These are phyloP conservation scores for Kwoniella sp. DNA, from an alignment of 768 basidiomycete genomes.

Conservation along the genomic window DNA sequence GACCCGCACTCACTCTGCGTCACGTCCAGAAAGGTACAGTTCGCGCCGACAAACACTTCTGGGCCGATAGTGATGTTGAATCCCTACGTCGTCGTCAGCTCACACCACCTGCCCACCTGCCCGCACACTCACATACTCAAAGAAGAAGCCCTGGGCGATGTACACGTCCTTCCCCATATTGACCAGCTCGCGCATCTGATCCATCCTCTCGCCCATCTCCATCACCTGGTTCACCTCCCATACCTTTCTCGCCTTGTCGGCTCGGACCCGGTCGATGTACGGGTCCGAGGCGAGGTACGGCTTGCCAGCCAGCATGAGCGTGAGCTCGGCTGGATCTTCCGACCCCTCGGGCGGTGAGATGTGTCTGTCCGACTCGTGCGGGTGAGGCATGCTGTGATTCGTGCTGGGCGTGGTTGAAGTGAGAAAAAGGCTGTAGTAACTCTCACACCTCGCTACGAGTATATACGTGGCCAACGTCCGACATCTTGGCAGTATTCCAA, in stretches of 20 bases:
- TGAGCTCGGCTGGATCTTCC: constrained; percentile 10
- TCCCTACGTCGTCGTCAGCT: constrained; percentile 19
- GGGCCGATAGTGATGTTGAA: constrained; percentile 40
- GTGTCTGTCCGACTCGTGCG: background rate
- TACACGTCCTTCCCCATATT: constrained; percentile 12
- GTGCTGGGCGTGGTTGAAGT: too few relatives aligned
- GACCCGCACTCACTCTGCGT: constrained; percentile 33
- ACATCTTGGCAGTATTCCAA: too few relatives aligned
- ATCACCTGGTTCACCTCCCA: constrained; percentile 24
- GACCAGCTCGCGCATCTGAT: constrained; percentile 8
- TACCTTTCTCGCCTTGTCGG: constrained; percentile 14
- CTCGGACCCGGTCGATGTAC: constrained; percentile 20
- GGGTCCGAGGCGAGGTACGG: constrained; percentile 28
- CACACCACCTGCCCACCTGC: too few relatives aligned
- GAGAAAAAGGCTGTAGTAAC: too few relatives aligned
- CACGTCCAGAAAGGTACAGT: constrained; percentile 40
- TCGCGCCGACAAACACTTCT: constrained; percentile 35
- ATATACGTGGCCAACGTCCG: too few relatives aligned
- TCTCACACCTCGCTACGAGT: too few relatives aligned
- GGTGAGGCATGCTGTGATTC: background rate
- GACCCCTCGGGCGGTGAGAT: background rate
- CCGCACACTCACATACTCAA: constrained; percentile 42
- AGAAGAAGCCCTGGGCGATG: constrained; percentile 31
- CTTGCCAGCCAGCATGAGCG: constrained; percentile 26
- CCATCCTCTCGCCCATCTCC: constrained; percentile 20